Evolutionary conservation across 352 stramenopile species (phyloP).

Genomic region (Hyphochytrium catenoides): DNA sequence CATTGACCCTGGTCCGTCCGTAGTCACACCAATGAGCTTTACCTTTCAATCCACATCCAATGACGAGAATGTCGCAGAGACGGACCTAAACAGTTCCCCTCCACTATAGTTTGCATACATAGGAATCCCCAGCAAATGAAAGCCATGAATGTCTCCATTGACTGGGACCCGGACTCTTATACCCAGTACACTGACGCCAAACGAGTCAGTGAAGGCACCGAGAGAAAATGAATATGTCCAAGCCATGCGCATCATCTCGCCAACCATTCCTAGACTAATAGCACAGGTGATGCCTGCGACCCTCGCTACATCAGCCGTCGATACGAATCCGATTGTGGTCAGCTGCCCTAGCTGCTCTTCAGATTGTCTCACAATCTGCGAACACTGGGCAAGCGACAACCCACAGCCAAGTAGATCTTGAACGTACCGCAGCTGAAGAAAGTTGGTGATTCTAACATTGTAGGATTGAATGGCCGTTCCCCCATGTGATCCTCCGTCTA

Average conservation of each 20-base stretch:
- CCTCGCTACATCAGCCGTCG: too few relatives aligned
- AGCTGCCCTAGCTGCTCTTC: too few relatives aligned
- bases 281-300: conserved; percentile 23
- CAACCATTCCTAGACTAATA: conserved; percentile 30
- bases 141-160: conserved; percentile 20
- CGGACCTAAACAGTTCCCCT: conserved; percentile 16
- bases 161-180: conserved; percentile 27
- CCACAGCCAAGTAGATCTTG: too few relatives aligned
- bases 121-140: conserved; percentile 23
- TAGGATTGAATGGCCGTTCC: too few relatives aligned
- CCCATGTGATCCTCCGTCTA: too few relatives aligned
- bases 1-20: conserved; percentile 15
- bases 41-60: conserved; percentile 20
- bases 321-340: too few relatives aligned
- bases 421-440: too few relatives aligned
- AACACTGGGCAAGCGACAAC: too few relatives aligned
- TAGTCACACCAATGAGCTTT: conserved; percentile 25
- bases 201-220: conserved; percentile 20
- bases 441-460: too few relatives aligned
- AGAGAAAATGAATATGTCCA: conserved; percentile 25
- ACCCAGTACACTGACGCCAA: conserved; percentile 24
- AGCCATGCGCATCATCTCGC: conserved; percentile 26
- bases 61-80: too few relatives aligned
- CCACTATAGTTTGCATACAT: conserved; percentile 18
- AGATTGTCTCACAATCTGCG: too few relatives aligned